Base-by-base conservation (phyloP, 495 filamentous ascomycete species). In the Cercophora newfieldiana region DNA sequence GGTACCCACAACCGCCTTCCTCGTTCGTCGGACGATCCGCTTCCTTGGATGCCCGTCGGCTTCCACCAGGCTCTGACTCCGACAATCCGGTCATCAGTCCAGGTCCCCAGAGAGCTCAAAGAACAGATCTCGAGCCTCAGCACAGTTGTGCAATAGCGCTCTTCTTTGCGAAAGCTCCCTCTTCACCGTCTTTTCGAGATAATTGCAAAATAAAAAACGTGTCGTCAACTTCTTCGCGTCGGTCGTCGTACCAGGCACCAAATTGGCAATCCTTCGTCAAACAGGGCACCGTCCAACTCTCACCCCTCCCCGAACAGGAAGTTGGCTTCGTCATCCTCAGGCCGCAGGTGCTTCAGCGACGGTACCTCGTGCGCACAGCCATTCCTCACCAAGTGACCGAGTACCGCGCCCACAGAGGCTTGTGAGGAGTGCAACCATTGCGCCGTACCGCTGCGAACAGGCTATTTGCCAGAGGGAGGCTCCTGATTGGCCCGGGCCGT, bases 321-420 rank as follows among this genome's bases (percentile, higher is more conserved):
- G 70, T 31, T 62, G 73, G 48, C 59, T 60, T 75, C 73, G 73
- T 75, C 70, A 75, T 60, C 73, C 73, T 73, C 69, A 71, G 73
- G 67, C 73, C 73, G 73, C 73, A 72, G 72, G 31, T 19, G 37
- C 37, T 44, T 44, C 37, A 44, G 37, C 37, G 10, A 14, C 37
- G 63, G 53, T 63, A 66, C 59, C 44, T 31, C 18, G 31, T 3
- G 22, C n/a, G 25, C 16, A 47, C 28, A 37, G 48, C 58, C 7
- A 30, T 58, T 31, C 16, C 64, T 57, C 53, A 55, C 53, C 63
- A 44, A 59, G 28, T 12, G 22, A 29, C 29, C 16, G 58, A 63
- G 64, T 66, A 68, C 60, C 49, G 29, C 33, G 31, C 59, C 44
- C 21, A 25, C n/a, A 62, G 47, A 57, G 48, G 66, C 30, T 62